Evolutionary conservation across 306 rosid species (phyloP).

Genomic region (Leucaena leucocephala): DNA sequence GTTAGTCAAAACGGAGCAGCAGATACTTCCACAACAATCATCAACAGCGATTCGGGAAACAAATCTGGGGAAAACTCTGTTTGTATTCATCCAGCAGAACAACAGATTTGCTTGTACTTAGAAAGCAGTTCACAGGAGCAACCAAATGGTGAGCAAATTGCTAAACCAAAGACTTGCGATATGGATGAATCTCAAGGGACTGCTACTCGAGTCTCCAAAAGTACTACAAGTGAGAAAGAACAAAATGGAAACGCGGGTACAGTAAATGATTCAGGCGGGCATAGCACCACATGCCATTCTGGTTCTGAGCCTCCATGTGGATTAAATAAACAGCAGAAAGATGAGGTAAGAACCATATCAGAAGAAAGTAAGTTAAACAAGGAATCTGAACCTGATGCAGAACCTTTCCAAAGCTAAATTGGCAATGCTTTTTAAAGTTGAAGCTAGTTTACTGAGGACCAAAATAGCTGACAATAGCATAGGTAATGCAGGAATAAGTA

Average conservation of each 20-base stretch:
- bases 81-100: slow-evolving; percentile 30
- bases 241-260: slow-evolving; percentile 33
- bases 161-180: slow-evolving; percentile 40
- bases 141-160: slow-evolving; percentile 38
- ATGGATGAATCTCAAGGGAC: slow-evolving; percentile 23
- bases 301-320: slow-evolving; percentile 33
- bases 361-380: slow-evolving; percentile 41
- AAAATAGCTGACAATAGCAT: slow-evolving; percentile 38
- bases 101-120: slow-evolving; percentile 34
- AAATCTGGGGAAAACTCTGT: slow-evolving; percentile 39
- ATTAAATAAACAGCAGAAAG: slow-evolving; percentile 36
- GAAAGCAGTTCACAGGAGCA: slow-evolving; percentile 35
- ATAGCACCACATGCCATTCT: slow-evolving; percentile 27
- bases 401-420: slow-evolving; percentile 53
- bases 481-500: slow-evolving; percentile 37
- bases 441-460: slow-evolving; percentile 31
- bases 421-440: slow-evolving; percentile 33
- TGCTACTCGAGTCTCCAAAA: slow-evolving; percentile 24
- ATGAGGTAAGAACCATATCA: slow-evolving; percentile 34
- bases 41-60: slow-evolving; percentile 36
- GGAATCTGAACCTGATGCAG: slow-evolving; percentile 48
- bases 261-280: slow-evolving; percentile 23
- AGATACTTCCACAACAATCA: slow-evolving; percentile 31
- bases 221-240: slow-evolving; percentile 37
- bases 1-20: slow-evolving; percentile 53